Base-by-base conservation (phyloP, 495 filamentous ascomycete species). In the Aspergillus hancockii region DNA sequence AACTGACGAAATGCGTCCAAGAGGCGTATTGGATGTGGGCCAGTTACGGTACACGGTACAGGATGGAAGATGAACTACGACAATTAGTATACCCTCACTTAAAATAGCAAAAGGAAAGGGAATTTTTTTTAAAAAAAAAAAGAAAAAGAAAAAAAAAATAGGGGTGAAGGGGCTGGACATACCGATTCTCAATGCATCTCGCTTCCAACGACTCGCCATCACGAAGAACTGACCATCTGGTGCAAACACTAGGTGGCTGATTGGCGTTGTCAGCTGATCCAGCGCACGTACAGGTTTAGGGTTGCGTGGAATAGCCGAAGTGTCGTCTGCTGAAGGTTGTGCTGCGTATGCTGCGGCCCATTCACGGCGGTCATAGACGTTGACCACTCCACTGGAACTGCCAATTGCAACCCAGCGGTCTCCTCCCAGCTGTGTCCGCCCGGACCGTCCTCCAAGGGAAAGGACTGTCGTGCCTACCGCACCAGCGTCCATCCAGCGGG, bases 21-120 rank as follows among this genome's bases (percentile, higher is more conserved):
- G 68, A 10, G 95, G 93, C 55, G 94, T 98, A 70, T 87, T 84
- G 40, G 83, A 82, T 41, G 94, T 98, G 21, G 94, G 94, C 94
- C 94, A 98, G 73, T 98, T 98, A 65, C 85, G 85, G 79, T 94
- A 98, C 16, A 97, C 92, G 3, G 92, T 95, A 69, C 91, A 96
- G 58, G 83, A 90, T 1, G 93, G 93, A 63, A 98, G 75, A 72
- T 98, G 94, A 36, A 94, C 92, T 81, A 58, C 59, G 5, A 49
- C 23, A 19, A 49, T 64, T 69, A 67, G 57, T 16, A 19, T 28
- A 43, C 21, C 18, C 34, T 30, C 25, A 16, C 1, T 34, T 34
- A 50, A 9, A 51, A 45, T n/a, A n/a, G n/a, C 10, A 22, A 49
- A 40, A 1, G 21, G 12, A 47, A 52, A 34, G 49, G n/a, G n/a